phyloP scores from a whole-genome alignment of 768 basidiomycete genomes.

The Phanerochaete sordida region DNA sequence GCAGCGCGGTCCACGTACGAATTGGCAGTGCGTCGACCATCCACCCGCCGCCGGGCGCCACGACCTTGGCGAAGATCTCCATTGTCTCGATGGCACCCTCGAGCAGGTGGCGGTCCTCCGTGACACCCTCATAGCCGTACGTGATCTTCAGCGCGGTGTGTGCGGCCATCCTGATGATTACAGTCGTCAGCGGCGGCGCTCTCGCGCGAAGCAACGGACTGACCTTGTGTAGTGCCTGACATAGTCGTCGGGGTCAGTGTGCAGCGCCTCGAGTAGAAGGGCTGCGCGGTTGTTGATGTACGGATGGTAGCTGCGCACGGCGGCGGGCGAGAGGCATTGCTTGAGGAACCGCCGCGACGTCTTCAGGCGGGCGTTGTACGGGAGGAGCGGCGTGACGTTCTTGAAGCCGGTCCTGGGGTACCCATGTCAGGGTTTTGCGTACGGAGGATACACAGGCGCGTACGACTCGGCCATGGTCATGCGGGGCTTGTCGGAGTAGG shows the following conservation, averaged over 20 bases:
- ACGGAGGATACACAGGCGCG: no score
- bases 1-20: background rate
- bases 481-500: conserved; percentile 21
- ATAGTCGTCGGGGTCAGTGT: background rate
- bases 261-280: background rate
- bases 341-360: background rate
- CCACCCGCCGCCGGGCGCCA: background rate
- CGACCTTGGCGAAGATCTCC: background rate
- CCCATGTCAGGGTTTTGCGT: background rate
- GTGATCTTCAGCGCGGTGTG: background rate
- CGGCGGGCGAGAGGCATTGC: background rate
- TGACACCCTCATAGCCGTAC: background rate
- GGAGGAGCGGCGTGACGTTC: no score
- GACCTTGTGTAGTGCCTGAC: background rate
- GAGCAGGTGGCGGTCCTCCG: background rate
- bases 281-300: background rate
- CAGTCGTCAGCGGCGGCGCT: no score
- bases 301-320: background rate
- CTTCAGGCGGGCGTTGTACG: background rate
- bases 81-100: background rate
- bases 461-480: conserved; percentile 14
- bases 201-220: background rate
- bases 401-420: background rate
- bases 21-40: background rate
- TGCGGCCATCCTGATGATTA: background rate